Evolutionary conservation across 257 asterid genomes (phyloP).

Genomic region (Verbena officinalis): DNA sequence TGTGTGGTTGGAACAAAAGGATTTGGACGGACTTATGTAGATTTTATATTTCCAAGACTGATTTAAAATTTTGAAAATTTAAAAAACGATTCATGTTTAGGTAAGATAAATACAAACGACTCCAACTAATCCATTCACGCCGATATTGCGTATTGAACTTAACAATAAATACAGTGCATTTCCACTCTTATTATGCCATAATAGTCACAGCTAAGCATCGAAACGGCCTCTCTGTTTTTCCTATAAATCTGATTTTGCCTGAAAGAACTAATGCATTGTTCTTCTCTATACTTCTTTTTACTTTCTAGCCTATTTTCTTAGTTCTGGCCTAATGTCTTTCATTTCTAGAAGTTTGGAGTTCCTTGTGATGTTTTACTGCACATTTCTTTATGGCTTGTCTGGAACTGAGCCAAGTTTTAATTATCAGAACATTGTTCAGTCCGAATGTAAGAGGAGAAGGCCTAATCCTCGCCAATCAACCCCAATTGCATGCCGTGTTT

Average conservation of each 20-base stretch:
- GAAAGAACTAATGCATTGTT: slow-evolving; percentile 1
- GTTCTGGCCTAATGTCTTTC: neutral
- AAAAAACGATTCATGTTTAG: slow-evolving; percentile 5
- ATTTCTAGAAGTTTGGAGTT: slow-evolving; percentile 9
- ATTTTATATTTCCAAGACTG: slow-evolving; percentile 14
- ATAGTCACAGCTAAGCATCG: slow-evolving; percentile 18
- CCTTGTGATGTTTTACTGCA: slow-evolving; percentile 22
- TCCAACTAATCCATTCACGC: slow-evolving; percentile 3
- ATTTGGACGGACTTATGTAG: neutral
- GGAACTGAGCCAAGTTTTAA: neutral
- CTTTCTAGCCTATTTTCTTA: neutral
- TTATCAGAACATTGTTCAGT: slow-evolving; percentile 7
- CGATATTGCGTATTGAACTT: neutral
- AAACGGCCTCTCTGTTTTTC: neutral
- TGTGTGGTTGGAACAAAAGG: neutral
- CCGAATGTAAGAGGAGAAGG: slow-evolving; percentile 6
- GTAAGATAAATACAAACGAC: slow-evolving; percentile 23
- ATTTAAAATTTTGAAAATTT: slow-evolving; percentile 16
- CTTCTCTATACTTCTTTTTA: neutral
- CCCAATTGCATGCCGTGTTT: slow-evolving; percentile 32
- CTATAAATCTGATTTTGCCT: slow-evolving; percentile 14
- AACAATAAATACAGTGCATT: slow-evolving; percentile 10
- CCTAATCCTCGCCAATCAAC: neutral
- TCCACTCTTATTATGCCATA: slow-evolving; percentile 5
- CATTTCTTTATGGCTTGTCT: slow-evolving; percentile 4